Base-by-base conservation (phyloP, 2,329 filamentous ascomycete genomes). In the Ceratocystis harringtonii region DNA sequence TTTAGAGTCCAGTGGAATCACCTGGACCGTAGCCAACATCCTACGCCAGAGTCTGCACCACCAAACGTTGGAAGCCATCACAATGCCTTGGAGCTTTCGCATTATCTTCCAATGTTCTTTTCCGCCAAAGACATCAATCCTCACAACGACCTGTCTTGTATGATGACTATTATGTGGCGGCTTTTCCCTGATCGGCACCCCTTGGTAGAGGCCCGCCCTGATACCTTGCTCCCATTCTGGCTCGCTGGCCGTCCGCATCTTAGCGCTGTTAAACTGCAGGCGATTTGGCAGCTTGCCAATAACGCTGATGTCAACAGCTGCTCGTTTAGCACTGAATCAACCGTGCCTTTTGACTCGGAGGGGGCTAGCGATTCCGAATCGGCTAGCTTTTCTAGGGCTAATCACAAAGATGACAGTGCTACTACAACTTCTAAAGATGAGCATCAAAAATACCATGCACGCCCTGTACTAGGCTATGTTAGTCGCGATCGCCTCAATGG, bases 1-100 rank as follows among this genome's bases (percentile, higher is more conserved):
- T 78, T 84, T 5, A 77, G 76, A 28, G 78, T 75, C 17, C 72
- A 72, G 55, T 84, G 82, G 72, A 68, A 72, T 30, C 73, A 78
- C 69, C 73, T 76, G 15, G 74, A 77, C 17, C 71, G 63, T 6
- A 50, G 55, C n/a, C 5, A 19, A 17, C 55, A 55, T 22, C 63
- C 63, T 44, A 28, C 36, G 4, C 41, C 55, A 2, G 55, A 63
- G 17, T 25, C 22, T 7, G 45, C 19, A n/a, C 41, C 6, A n/a
- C 10, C 43, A 48, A 32, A 41, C 17, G 25, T 15, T 22, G 57
- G 30, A 6, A n/a, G 15, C 19, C 55, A 43, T 22, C 28, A 45
- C 17, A 41, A 60, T 61, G 36, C n/a, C 19, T 25, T 58, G 25
- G 62, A 64, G 6, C 19, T 64, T 15, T 43, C 32, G 30, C 50